Conservation (phyloP, 2,329 filamentous ascomycete genomes). For the Pseudopithomyces chartarum region DNA sequence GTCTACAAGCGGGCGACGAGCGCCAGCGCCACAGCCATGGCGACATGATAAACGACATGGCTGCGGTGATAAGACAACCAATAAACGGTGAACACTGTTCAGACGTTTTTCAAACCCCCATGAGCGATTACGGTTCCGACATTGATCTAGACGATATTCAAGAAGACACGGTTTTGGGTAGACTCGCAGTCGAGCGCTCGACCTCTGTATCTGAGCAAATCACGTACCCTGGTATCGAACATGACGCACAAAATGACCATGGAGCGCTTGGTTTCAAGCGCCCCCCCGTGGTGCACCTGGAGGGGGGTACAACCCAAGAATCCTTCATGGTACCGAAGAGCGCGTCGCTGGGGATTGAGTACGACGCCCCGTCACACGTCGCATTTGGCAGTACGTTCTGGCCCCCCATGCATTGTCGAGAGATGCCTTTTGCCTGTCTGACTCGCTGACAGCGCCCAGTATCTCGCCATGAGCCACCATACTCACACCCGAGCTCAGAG, state of each 20-base stretch:
- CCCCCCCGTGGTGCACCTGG: constrained; percentile 18
- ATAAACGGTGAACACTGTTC: constrained; percentile 65
- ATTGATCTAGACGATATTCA: constrained; percentile 59
- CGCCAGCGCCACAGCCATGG: constrained; percentile 19
- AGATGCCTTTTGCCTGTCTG: constrained; percentile 27
- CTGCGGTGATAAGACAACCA: constrained; percentile 15
- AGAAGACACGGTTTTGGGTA: constrained; percentile 60
- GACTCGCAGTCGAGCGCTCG: constrained; percentile 55
- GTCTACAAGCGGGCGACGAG: not conserved
- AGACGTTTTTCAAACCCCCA: constrained; percentile 53
- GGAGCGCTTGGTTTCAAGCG: not conserved
- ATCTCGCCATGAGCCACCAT: constrained; percentile 28
- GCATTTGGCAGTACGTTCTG: constrained; percentile 38
- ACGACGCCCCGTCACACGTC: constrained; percentile 44
- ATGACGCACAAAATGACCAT: constrained; percentile 13
- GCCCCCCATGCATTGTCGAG: not conserved
- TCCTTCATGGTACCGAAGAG: constrained; percentile 23
- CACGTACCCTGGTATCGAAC: constrained; percentile 27
- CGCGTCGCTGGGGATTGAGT: constrained; percentile 49
- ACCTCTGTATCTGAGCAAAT: constrained; percentile 35
- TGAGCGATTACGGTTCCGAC: constrained; percentile 70
- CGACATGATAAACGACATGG: constrained; percentile 28
- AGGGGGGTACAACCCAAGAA: constrained; percentile 27
- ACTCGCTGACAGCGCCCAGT: constrained; percentile 48
- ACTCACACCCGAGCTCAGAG: not conserved